Conservation (phyloP, 441 rosid genomes). For the Rhodomyrtus psidioides region DNA sequence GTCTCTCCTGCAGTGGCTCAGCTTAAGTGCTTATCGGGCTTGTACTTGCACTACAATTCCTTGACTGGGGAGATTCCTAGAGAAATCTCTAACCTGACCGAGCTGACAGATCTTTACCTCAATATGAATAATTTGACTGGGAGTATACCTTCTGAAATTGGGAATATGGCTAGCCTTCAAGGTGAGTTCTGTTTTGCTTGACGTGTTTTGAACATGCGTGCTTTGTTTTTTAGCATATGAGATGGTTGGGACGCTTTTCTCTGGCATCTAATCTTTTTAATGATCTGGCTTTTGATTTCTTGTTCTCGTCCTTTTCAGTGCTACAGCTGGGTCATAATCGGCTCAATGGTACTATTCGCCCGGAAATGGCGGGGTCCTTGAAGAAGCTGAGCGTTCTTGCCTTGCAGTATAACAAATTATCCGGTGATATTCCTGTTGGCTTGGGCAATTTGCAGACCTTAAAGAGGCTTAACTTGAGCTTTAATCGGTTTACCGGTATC, state of each 20-base stretch:
- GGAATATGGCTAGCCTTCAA: constrained; percentile 42
- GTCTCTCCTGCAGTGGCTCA: constrained; percentile 44
- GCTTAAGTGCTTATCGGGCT: constrained; percentile 49
- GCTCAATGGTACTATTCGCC: constrained; percentile 59
- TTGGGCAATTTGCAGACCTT: constrained; percentile 46
- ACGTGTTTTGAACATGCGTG: neutral
- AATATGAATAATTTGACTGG: constrained; percentile 53
- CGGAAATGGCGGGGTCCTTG: constrained; percentile 39
- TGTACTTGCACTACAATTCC: constrained; percentile 57
- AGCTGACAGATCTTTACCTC: constrained; percentile 57
- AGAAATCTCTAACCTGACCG: constrained; percentile 35
- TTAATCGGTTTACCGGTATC: constrained; percentile 42
- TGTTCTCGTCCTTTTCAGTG: constrained; percentile 32
- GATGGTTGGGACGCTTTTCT: neutral
- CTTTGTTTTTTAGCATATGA: neutral
- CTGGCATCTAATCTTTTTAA: neutral
- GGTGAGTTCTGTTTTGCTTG: constrained; percentile 21
- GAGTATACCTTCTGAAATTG: constrained; percentile 33
- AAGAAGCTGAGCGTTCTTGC: constrained; percentile 59
- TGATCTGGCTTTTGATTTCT: neutral
- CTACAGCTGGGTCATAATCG: constrained; percentile 76
- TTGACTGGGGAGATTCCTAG: constrained; percentile 48
- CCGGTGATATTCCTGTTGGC: constrained; percentile 41
- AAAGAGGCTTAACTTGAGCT: constrained; percentile 58
- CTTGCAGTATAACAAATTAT: constrained; percentile 53